A percentile compares a stretch with the other conserved stretches of the same genome.
Conservation (phyloP, 2,329 filamentous ascomycete genomes). For the Cytospora paraplurivora region DNA sequence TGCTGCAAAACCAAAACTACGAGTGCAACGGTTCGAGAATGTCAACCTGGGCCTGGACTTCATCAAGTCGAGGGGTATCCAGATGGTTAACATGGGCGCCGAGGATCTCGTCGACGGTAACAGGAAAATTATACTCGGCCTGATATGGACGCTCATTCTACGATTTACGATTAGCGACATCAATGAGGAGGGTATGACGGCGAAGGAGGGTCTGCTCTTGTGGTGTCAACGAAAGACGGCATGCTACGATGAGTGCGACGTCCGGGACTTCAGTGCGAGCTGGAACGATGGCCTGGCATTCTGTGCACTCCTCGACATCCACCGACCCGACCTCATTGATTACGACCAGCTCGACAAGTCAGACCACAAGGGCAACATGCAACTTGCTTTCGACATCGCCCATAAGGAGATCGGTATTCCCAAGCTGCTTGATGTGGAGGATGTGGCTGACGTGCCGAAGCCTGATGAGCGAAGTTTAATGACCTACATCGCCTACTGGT, state of each 20-base stretch:
- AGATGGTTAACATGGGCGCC: conserved; percentile 97
- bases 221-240: conserved; percentile 99
- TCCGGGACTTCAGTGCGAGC: conserved; percentile 90
- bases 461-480: conserved; percentile 96
- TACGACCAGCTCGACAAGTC: conserved; percentile 92
- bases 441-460: conserved; percentile 94
- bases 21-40: conserved; percentile 97
- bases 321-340: conserved; percentile 95
- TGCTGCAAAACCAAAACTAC: conserved; percentile 92
- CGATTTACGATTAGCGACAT: conserved; percentile 99
- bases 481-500: conserved; percentile 99
- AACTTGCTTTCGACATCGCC: conserved; percentile 94
- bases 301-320: conserved; percentile 93
- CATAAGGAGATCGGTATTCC: conserved; percentile 96
- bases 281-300: conserved; percentile 99
- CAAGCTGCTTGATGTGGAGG: conserved; percentile 92
- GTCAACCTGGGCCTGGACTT: conserved; percentile 94
- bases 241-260: conserved; percentile 96
- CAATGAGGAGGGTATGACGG: conserved; percentile 95
- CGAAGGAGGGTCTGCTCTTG: conserved; percentile 89
- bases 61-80: conserved; percentile 79
- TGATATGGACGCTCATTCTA: conserved; percentile 98
- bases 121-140: conserved; percentile 91
- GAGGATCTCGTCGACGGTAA: conserved; percentile 99
- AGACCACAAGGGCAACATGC: conserved; percentile 96